Evolutionary conservation across 768 basidiomycete genomes (phyloP).

Genomic region (Clitopilus passeckerianus): DNA sequence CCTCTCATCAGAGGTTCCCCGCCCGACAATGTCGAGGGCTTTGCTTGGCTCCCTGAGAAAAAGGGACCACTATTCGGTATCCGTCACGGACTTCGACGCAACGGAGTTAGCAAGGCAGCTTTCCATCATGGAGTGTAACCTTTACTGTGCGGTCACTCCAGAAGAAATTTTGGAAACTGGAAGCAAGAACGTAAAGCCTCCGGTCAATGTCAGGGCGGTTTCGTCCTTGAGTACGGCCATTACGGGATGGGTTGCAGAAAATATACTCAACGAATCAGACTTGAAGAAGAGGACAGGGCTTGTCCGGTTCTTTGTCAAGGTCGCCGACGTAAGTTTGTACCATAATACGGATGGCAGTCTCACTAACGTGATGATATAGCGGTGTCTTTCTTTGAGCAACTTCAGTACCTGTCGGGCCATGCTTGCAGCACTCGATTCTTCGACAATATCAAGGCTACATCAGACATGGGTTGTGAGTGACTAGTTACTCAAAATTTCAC

Average conservation of each 20-base stretch:
- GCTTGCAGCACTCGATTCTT: slow-evolving; percentile 91
- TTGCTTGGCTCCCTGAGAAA: slow-evolving; percentile 64
- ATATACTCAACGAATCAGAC: slow-evolving; percentile 87
- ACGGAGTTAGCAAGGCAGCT: slow-evolving; percentile 91
- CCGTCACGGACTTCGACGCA: slow-evolving; percentile 88
- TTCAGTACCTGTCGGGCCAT: slow-evolving; percentile 92
- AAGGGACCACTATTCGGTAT: slow-evolving; percentile 56
- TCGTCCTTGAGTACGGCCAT: slow-evolving; percentile 87
- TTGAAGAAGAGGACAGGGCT: slow-evolving; percentile 74
- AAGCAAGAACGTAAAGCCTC: slow-evolving; percentile 59
- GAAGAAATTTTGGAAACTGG: slow-evolving; percentile 88
- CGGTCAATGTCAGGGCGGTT: slow-evolving; percentile 76
- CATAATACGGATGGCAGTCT: neutral
- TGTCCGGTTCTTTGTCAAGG: slow-evolving; percentile 91
- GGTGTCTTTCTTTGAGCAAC: slow-evolving; percentile 79
- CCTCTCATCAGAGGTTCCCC: slow-evolving; percentile 66
- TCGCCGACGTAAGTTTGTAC: slow-evolving; percentile 68
- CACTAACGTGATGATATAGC: slow-evolving; percentile 36
- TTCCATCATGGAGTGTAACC: slow-evolving; percentile 86
- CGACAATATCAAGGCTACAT: slow-evolving; percentile 85
- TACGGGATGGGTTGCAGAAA: slow-evolving; percentile 95
- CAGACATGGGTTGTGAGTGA: slow-evolving; percentile 88
- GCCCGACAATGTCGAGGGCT: slow-evolving; percentile 81
- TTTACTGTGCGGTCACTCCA: slow-evolving; percentile 82
- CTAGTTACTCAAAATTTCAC: neutral